Evolutionary conservation across 768 basidiomycete genomes (phyloP).

Genomic region (Tylopilus subfusipes): DNA sequence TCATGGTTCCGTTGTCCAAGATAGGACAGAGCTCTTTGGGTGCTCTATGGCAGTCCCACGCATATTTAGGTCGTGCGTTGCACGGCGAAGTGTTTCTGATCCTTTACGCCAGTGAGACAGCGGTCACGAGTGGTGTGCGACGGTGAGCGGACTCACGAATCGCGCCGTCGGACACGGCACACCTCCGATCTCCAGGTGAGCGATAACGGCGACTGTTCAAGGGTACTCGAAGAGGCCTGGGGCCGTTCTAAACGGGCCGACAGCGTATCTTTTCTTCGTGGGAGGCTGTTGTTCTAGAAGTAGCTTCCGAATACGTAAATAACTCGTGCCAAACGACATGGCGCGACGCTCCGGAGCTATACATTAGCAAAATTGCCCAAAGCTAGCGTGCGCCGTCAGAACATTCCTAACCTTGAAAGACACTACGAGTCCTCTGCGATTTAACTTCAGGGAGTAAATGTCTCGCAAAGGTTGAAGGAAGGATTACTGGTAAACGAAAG

Average conservation of each 20-base stretch:
- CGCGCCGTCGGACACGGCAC: not conserved
- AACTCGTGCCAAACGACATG: too few species aligned
- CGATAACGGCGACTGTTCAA: not conserved
- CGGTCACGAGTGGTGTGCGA: not conserved
- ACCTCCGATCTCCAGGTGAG: not conserved
- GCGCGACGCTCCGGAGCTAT: too few species aligned
- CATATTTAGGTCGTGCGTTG: not conserved
- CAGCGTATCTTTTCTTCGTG: not conserved
- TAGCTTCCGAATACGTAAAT: too few species aligned
- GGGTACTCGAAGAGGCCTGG: not conserved
- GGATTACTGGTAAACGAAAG: too few species aligned
- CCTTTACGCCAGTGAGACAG: not conserved
- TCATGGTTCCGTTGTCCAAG: conserved; percentile 10
- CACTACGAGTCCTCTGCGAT: too few species aligned
- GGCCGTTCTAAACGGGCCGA: not conserved
- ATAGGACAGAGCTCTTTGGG: not conserved
- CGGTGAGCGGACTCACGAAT: not conserved
- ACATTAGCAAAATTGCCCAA: too few species aligned
- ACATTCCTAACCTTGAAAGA: too few species aligned
- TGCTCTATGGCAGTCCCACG: not conserved
- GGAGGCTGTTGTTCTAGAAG: not conserved
- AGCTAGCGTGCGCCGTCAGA: too few species aligned
- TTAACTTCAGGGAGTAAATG: too few species aligned
- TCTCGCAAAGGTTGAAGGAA: too few species aligned
- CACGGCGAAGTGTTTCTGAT: not conserved